phyloP scores from a whole-genome alignment of 2,329 filamentous ascomycete genomes.

The Penicillium frequentans region DNA sequence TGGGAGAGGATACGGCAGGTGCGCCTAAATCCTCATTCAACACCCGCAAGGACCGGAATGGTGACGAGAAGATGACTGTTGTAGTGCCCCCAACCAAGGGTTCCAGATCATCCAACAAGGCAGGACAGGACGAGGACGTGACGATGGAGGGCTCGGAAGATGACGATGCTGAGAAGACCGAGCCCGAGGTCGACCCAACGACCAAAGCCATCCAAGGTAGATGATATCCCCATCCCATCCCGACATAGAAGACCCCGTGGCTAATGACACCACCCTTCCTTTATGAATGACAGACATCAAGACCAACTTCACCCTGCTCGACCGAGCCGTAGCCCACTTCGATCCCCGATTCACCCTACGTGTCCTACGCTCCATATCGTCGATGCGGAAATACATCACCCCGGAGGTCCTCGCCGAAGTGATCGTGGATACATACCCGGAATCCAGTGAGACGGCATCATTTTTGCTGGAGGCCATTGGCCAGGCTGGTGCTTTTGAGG shows the following conservation, averaged over 20 bases:
- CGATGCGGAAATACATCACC: slow-evolving; percentile 86
- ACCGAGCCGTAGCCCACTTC: slow-evolving; percentile 88
- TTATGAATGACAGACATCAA: slow-evolving; percentile 71
- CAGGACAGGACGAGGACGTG: slow-evolving; percentile 66
- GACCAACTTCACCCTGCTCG: slow-evolving; percentile 86
- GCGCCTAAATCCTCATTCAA: slow-evolving; percentile 55
- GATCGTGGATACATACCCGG: slow-evolving; percentile 76
- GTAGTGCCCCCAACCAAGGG: slow-evolving; percentile 73
- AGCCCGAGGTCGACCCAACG: slow-evolving; percentile 45
- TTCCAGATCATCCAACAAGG: slow-evolving; percentile 57
- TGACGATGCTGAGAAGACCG: slow-evolving; percentile 46
- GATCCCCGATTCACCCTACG: slow-evolving; percentile 93
- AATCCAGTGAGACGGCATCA: slow-evolving; percentile 66
- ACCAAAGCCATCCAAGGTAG: slow-evolving; percentile 53
- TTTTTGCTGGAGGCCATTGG: slow-evolving; percentile 70
- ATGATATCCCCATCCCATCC: slow-evolving; percentile 7
- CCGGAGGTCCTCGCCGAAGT: slow-evolving; percentile 78
- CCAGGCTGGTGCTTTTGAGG: slow-evolving; percentile 64
- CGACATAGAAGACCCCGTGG: background rate
- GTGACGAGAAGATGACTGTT: slow-evolving; percentile 76
- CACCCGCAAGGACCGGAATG: slow-evolving; percentile 66
- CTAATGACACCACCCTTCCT: background rate
- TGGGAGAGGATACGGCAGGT: slow-evolving; percentile 64
- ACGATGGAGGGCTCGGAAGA: slow-evolving; percentile 62
- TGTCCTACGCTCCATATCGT: slow-evolving; percentile 91